phyloP scores from a whole-genome alignment of 75 land plant species.

The Selaginella tamariscina region DNA sequence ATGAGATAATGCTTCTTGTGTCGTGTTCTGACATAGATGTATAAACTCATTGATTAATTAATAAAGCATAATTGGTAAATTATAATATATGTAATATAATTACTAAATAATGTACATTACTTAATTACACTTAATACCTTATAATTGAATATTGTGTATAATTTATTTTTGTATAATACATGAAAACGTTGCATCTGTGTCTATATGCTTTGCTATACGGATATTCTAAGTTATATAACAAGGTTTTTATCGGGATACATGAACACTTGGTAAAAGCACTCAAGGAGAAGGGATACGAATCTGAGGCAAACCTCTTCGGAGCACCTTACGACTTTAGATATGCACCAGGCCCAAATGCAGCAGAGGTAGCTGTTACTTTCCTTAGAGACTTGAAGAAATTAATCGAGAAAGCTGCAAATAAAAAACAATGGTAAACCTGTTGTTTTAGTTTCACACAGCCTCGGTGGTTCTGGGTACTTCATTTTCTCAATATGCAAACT shows the following conservation, averaged over 20 bases:
- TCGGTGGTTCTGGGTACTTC: conserved; percentile 69
- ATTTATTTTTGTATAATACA: no score
- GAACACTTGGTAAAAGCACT: conserved; percentile 53
- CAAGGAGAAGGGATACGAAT: conserved; percentile 47
- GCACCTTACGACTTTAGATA: conserved; percentile 94
- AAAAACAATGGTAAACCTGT: conserved; percentile 58
- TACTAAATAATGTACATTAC: no score
- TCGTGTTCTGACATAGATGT: no score
- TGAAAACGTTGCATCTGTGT: no score
- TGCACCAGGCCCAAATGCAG: conserved; percentile 65
- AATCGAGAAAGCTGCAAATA: conserved; percentile 45
- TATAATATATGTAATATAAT: no score
- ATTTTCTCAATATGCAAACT: conserved; percentile 57
- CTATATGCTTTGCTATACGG: no score
- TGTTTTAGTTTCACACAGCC: conserved; percentile 72
- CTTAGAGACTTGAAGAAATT: conserved; percentile 44
- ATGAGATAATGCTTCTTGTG: no score
- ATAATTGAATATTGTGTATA: no score
- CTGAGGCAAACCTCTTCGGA: conserved; percentile 58
- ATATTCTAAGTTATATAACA: conserved; percentile 4
- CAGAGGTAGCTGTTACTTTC: conserved; percentile 42
- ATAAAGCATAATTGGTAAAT: no score
- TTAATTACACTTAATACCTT: no score
- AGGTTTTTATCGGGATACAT: conserved; percentile 63
- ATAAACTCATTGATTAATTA: no score